Base-by-base conservation (phyloP, 352 stramenopile genomes). In the Saprolegnia parasitica region DNA sequence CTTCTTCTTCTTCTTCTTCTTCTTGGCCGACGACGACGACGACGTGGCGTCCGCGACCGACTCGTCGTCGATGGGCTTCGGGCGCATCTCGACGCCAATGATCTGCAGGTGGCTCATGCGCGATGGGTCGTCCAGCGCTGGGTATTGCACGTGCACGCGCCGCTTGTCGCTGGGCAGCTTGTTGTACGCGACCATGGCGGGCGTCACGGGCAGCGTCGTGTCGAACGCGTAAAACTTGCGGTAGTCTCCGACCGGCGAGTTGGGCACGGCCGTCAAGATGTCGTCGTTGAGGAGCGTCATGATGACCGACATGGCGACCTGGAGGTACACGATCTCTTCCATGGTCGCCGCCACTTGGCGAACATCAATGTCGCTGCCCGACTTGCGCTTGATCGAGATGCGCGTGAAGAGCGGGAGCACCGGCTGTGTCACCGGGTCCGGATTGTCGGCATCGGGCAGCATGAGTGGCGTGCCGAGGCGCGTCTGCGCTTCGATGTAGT, bases 321-420 rank as follows among this genome's bases (percentile, higher is more conserved):
- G 63, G 4, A 70, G 46, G 39, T 70, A 70, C 16, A 29, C 32
- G 18, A 61, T 70, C 35, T 70, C 63, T 58, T 70, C 63, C 20
- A 62, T 37, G 5, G 63, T 70, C 11, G 63, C 63, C 9, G 50
- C 54, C n/a, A 70, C 63, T 62, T 70, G 63, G 16, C 63, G 63
- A 1, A 70, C 50, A 26, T 70, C 63, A 23, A 70, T 46, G 46
- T 70, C 63, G 54, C 13, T 62, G 32, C 46, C 46, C 29, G 46
- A 42, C 47, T 70, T 70, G n/a, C 63, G 63, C 23, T 70, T 70
- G 54, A 70, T 70, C 11, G 63, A 70, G 21, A 70, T 70, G 35
- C 63, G 63, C 15, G 45, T 70, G 54, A 70, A 70, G 15, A 70
- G 29, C 20, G 63, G 63, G 13, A 70, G 37, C 29, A 70, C 63